Evolutionary conservation across 345 rosid genomes (phyloP), one percentile per base, ranked within the genome.

Genomic region (Sisymbrium altissimum): DNA sequence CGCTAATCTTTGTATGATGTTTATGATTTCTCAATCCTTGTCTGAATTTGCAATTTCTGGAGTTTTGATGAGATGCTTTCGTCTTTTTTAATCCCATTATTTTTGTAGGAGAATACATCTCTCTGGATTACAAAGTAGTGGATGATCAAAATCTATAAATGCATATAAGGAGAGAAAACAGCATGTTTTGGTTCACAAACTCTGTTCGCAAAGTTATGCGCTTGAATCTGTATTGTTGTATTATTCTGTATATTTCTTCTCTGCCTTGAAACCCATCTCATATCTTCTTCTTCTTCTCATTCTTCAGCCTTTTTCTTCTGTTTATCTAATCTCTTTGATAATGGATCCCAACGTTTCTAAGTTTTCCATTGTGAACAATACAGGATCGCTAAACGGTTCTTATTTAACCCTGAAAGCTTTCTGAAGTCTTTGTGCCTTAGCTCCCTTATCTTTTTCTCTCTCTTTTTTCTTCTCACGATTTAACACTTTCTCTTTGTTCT

Each of bases 211-310:
- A 84, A 82, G 87, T 83, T 59, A 77, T 83, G 72, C 76, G 60
- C 68, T 74, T 88, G 83, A 89, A 88, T 80, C 83, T 92, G 10
- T 84, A 88, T 72, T 90, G 95, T 84, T 84, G 90, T 81, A 91
- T 92, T 72, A 92, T 92, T 83, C 90, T 88, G 81, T 92, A 86
- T 84, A 74, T 39, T 33, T 14, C 38, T 36, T 23, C 46, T 36
- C 41, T 65, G 8, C 29, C 6, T 19, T 7, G 2, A 64, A 61
- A 48, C 40, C 10, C 65, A 52, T 41, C 15, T 46, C 56, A 8
- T 0, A 38, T 12, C n/a, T n/a, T 79, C 85, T 64, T 88, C 87
- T 84, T 91, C 88, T 76, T 86, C 92, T 74, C 46, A 80, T 64
- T 83, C 78, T 23, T 79, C 88, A 63, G 2, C 82, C 11, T 8